Percentiles rank a stretch among this genome's conserved stretches.
Conservation (phyloP, 805 yeast genomes). For the Kluyveromyces wickerhamii region DNA sequence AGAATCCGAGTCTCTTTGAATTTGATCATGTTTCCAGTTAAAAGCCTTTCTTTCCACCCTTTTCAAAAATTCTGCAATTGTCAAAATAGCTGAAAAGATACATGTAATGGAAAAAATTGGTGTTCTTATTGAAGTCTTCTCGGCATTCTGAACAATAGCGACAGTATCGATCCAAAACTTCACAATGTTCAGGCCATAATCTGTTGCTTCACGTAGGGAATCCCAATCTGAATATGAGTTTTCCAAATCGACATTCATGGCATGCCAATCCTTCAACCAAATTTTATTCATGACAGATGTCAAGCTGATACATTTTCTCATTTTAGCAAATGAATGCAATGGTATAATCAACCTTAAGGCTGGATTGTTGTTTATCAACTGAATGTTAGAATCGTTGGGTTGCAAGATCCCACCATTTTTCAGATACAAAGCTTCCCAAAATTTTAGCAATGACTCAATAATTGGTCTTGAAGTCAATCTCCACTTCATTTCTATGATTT, state of each 20-base stretch:
- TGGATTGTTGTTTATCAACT: constrained; percentile 41
- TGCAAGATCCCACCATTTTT: constrained; percentile 56
- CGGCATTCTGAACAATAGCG: constrained; percentile 56
- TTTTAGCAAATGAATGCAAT: constrained; percentile 55
- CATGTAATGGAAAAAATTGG: constrained; percentile 72
- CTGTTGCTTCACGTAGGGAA: constrained; percentile 55
- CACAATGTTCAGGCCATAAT: constrained; percentile 49
- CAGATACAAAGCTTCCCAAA: constrained; percentile 61
- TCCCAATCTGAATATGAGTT: constrained; percentile 46
- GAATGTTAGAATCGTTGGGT: constrained; percentile 36
- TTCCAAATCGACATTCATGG: constrained; percentile 49
- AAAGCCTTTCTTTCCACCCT: constrained; percentile 48
- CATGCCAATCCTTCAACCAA: constrained; percentile 60
- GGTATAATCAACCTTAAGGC: constrained; percentile 61
- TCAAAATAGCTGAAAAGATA: constrained; percentile 51
- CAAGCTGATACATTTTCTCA: constrained; percentile 52
- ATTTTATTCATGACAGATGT: constrained; percentile 54
- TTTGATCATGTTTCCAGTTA: constrained; percentile 22
- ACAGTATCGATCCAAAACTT: constrained; percentile 67
- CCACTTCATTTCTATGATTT: constrained; percentile 53
- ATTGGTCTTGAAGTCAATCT: constrained; percentile 52
- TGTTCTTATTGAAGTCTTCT: constrained; percentile 59
- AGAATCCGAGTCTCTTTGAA: constrained; percentile 5
- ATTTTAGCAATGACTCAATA: constrained; percentile 47
- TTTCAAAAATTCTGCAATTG: constrained; percentile 55